Conservation (phyloP, 495 filamentous ascomycete species). For the Chaetomium cochliodes region DNA sequence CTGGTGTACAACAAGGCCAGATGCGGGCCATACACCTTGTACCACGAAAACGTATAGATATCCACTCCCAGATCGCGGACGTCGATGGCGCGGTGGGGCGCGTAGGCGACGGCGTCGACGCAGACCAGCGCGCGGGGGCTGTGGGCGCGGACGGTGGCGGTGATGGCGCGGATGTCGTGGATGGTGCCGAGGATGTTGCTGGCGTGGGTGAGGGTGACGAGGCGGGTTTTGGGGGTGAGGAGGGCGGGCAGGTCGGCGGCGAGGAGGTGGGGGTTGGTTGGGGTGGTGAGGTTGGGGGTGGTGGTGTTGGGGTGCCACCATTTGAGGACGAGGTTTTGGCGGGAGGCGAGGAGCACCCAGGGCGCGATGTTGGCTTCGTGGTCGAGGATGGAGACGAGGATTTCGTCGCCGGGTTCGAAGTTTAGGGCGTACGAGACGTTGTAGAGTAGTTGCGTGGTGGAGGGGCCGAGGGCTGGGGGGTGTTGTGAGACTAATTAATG, state of each 20-base stretch:
- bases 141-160: conserved; percentile 49
- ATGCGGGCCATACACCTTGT: conserved; percentile 75
- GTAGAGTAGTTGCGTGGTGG: conserved; percentile 70
- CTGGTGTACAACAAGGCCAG: conserved; percentile 65
- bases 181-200: conserved; percentile 71
- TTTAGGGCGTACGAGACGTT: conserved; percentile 63
- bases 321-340: conserved; percentile 58
- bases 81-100: conserved; percentile 67
- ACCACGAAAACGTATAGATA: conserved; percentile 74
- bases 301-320: conserved; percentile 58
- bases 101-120: conserved; percentile 67
- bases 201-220: conserved; percentile 68
- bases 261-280: conserved; percentile 55
- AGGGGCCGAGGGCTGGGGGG: conserved; percentile 60
- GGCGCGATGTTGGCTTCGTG: conserved; percentile 71
- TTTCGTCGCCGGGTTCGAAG: conserved; percentile 59
- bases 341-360: conserved; percentile 62
- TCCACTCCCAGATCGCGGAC: conserved; percentile 65
- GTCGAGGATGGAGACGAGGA: conserved; percentile 65
- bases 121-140: conserved; percentile 44
- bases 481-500: conserved; percentile 9
- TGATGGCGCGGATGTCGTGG: conserved; percentile 58
- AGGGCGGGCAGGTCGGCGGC: conserved; percentile 52
- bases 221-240: conserved; percentile 56
- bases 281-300: conserved; percentile 28